Conservation (phyloP, 257 asterid genomes). For the Scutellaria barbata region DNA sequence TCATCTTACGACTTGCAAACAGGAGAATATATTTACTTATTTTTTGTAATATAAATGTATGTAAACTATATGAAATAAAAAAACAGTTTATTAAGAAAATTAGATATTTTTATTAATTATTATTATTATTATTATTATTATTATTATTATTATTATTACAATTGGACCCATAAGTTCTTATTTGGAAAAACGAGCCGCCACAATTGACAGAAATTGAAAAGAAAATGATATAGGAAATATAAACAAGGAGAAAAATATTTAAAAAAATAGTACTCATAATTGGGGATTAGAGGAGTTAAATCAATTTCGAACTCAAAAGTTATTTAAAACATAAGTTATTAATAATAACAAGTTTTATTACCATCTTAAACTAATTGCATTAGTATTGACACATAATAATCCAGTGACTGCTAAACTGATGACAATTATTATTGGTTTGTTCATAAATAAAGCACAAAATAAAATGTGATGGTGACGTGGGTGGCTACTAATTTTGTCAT, state of each 20-base stretch:
- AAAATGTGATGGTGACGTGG: slow-evolving; percentile 28
- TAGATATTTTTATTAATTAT: background rate
- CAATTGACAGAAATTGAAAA: background rate
- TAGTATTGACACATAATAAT: too few species aligned
- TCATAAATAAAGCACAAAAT: background rate
- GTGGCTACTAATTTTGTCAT: slow-evolving; percentile 25
- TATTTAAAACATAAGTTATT: too few species aligned
- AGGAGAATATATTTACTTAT: background rate
- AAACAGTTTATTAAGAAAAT: too few species aligned
- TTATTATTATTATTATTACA: background rate
- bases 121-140: background rate
- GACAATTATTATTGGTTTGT: too few species aligned
- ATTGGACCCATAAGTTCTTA: background rate
- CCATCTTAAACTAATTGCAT: background rate
- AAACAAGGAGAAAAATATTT: too few species aligned
- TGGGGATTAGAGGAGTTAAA: too few species aligned
- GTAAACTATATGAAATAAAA: too few species aligned
- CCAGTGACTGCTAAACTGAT: too few species aligned
- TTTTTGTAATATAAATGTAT: too few species aligned
- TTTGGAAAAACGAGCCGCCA: background rate
- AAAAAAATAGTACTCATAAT: too few species aligned
- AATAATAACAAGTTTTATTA: too few species aligned
- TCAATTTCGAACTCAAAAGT: background rate
- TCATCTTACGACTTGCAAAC: background rate
- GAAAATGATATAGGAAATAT: background rate